A percentile compares a stretch with the other conserved stretches of the same genome.
phyloP scores from a whole-genome alignment of 2,329 filamentous ascomycete genomes.

The Eutypa lata region DNA sequence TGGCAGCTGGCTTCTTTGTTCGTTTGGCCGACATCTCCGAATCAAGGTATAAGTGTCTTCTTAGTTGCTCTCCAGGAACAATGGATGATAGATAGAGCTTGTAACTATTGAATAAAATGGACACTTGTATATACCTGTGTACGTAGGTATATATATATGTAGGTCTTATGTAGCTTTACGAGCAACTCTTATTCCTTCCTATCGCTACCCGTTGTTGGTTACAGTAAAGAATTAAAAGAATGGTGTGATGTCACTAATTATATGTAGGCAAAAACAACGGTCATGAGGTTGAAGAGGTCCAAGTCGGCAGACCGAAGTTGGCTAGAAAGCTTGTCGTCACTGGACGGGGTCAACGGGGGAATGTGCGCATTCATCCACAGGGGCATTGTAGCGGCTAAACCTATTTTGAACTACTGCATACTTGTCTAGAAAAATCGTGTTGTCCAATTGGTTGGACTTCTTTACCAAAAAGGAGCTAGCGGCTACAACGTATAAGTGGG shows the following conservation, averaged over 20 bases:
- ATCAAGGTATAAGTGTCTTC: slow-evolving; percentile 1
- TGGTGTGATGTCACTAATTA: too few species aligned
- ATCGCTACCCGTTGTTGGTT: too few species aligned
- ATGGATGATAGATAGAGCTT: not conserved
- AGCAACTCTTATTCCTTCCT: too few species aligned
- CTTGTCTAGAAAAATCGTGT: slow-evolving; percentile 3
- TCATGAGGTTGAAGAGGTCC: too few species aligned
- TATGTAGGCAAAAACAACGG: not conserved
- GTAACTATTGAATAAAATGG: not conserved
- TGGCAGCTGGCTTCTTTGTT: slow-evolving; percentile 55
- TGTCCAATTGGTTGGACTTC: slow-evolving; percentile 22
- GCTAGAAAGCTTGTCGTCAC: slow-evolving; percentile 16
- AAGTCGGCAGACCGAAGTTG: too few species aligned
- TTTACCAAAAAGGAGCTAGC: slow-evolving; percentile 18
- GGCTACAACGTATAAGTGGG: slow-evolving; percentile 14
- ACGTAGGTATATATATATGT: not conserved
- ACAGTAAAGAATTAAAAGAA: too few species aligned
- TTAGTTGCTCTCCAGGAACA: not conserved
- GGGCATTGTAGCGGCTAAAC: slow-evolving; percentile 3
- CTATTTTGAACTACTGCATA: slow-evolving; percentile 15
- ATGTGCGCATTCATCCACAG: not conserved
- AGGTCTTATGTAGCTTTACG: not conserved
- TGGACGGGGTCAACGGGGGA: slow-evolving; percentile 1
- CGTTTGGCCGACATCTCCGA: slow-evolving; percentile 59
- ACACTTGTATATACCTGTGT: not conserved